Evolutionary conservation across 177 flowering plant species (phyloP).

Genomic region (Vitis hybrid): DNA sequence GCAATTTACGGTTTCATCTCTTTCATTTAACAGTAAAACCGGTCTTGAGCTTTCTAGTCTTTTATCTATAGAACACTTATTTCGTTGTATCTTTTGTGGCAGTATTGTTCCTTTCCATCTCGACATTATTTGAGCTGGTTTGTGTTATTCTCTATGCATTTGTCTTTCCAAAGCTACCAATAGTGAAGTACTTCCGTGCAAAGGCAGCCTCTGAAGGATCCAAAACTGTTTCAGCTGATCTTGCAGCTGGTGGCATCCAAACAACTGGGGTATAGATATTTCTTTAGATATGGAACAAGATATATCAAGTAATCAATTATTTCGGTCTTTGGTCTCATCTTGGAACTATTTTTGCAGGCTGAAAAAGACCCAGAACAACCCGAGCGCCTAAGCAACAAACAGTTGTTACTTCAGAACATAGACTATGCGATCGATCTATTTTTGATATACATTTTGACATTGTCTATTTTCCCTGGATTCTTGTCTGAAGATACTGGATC

Average conservation of each 20-base stretch:
- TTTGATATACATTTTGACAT: conserved; percentile 40
- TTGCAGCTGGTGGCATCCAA: conserved; percentile 68
- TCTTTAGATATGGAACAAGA: background rate
- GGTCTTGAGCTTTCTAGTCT: no score
- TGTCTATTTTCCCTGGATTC: conserved; percentile 65
- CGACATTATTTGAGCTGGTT: conserved; percentile 47
- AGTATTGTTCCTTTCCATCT: conserved; percentile 56
- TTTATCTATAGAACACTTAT: background rate
- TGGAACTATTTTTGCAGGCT: conserved; percentile 19
- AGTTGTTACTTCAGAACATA: conserved; percentile 36
- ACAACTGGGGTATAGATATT: conserved; percentile 19
- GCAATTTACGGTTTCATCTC: background rate
- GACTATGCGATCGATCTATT: conserved; percentile 46
- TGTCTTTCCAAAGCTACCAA: conserved; percentile 59
- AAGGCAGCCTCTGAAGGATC: conserved; percentile 80
- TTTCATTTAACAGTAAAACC: background rate
- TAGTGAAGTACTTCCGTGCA: conserved; percentile 65
- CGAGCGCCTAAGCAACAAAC: conserved; percentile 38
- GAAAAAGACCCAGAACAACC: conserved; percentile 22
- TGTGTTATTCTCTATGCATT: conserved; percentile 62
- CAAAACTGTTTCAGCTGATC: conserved; percentile 67
- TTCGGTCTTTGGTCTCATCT: background rate
- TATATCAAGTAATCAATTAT: background rate
- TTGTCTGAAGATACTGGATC: conserved; percentile 59
- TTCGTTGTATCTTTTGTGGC: conserved; percentile 17